Base-by-base conservation (phyloP, 2,329 filamentous ascomycete genomes). In the Lecanoromycetidae sp. region DNA sequence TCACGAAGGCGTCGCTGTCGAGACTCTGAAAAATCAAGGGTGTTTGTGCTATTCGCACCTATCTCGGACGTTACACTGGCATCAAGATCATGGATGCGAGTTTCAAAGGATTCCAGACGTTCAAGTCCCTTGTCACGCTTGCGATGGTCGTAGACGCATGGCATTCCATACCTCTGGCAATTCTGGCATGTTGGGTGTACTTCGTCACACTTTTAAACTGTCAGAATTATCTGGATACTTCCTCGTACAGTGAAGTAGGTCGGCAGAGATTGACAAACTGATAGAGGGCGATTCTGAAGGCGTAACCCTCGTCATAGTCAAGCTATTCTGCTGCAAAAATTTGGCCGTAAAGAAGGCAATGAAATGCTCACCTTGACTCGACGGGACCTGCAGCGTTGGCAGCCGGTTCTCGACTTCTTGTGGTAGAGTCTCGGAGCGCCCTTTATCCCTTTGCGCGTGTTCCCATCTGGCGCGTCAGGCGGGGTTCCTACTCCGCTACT, bases 301-400 rank as follows among this genome's bases (percentile, higher is more conserved):
- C n/a, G n/a, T n/a, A n/a, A n/a, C n/a, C n/a, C n/a, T n/a, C n/a
- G n/a, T n/a, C n/a, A n/a, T n/a, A n/a, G 20, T 23, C 37, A 23
- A 39, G 3, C 19, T 2, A 6, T 15, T 20, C 4, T 17, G 17
- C 5, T 17, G 20, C 25, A 23, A 46, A 5, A 30, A 20, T n/a
- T 38, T n/a, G 8, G 29, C 2, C 29, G 30, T 15, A n/a, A 9
- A 3, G 9, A 32, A 44, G 32, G 26, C n/a, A 3, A 26, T 23
- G 13, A 35, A 20, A 9, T 27, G 13, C 37, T 8, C 46, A 53
- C 52, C 42, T 54, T 54, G 43, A 54, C 45, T 37, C 52, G 51
- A 37, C 52, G 51, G 23, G 51, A 46, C 35, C 52, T 39, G 50
- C 52, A 54, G 25, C 26, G 46, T 36, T 48, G 51, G 42, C 52